Evolutionary conservation across 352 stramenopile species (phyloP), one percentile per base, ranked within the genome.

Genomic region (Phytophthora sp.): DNA sequence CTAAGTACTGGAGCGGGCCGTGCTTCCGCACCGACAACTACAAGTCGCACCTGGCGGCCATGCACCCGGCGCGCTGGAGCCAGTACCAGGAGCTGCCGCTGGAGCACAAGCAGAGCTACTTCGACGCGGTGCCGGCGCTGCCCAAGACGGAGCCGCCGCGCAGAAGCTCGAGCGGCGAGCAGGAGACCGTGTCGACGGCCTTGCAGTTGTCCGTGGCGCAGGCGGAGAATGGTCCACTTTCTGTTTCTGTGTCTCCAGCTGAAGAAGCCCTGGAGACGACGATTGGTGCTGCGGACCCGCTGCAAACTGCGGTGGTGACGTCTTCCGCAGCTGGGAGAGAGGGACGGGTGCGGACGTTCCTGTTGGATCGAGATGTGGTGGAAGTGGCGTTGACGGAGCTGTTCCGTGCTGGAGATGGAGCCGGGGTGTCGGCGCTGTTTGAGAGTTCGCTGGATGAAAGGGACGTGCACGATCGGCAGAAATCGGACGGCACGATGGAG

Each of bases 21-120:
- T 49, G 51, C 37, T 72, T 72, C 31, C 63, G 63, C 24, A 56
- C 57, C 4, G 56, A 72, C 50, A 68, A 72, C 31, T 72, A 72
- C 63, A 67, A 62, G 50, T 67, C 63, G 13, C 63, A 72, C 17
- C 9, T 72, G 15, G 28, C 15, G 10, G 43, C 37, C 37, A 51
- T 63, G 15, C 63, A 72, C 18, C 63, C 63, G 11, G 9, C 23
- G 9, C 34, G 50, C 2, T 72, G 63, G 63, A 12, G 32, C 3
- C n/a, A 67, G 37, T 72, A 72, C 26, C 63, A 63, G 13, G 27
- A 48, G 12, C 23, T 72, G 34, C 4, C 26, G 0, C n/a, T 23
- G 2, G 63, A 60, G 15, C 21, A 51, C 26, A 62, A 45, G 18
- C 26, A 34, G 5, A 54, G 10, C 18, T 68, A 51, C 20, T 72